These are phyloP conservation scores for Mycena pura DNA, from an alignment of 768 basidiomycete species.

Conservation along the genomic window DNA sequence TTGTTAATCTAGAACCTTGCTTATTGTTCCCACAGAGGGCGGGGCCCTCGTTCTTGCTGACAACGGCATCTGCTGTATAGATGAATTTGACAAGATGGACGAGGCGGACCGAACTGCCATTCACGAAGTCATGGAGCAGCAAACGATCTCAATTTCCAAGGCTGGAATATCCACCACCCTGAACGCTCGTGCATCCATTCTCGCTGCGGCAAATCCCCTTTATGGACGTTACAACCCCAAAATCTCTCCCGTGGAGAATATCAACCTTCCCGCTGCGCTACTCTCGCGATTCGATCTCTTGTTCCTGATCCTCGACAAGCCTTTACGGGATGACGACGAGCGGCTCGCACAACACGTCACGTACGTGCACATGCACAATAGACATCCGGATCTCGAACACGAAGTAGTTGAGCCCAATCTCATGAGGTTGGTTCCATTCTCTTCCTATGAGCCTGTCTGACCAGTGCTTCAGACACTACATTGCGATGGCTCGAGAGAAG, in stretches of 20 bases:
- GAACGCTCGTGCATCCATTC: slow-evolving; percentile 95
- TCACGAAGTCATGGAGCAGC: slow-evolving; percentile 99
- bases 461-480: slow-evolving; percentile 76
- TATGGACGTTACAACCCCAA: slow-evolving; percentile 99
- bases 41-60: slow-evolving; percentile 99
- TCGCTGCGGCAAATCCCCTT: slow-evolving; percentile 97
- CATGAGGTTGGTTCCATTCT: slow-evolving; percentile 70
- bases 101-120: slow-evolving; percentile 97
- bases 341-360: slow-evolving; percentile 96
- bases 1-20: neutral
- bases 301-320: slow-evolving; percentile 97
- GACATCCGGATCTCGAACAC: slow-evolving; percentile 83
- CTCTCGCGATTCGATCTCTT: slow-evolving; percentile 95
- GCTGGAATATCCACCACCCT: slow-evolving; percentile 98
- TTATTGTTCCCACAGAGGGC: slow-evolving; percentile 71
- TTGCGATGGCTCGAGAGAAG: slow-evolving; percentile 86
- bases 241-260: slow-evolving; percentile 97
- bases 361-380: slow-evolving; percentile 95
- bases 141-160: slow-evolving; percentile 99
- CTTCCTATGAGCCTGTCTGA: slow-evolving; percentile 10
- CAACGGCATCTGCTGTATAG: slow-evolving; percentile 99
- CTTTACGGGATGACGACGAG: slow-evolving; percentile 93
- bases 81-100: slow-evolving; percentile 99
- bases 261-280: slow-evolving; percentile 96
- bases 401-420: slow-evolving; percentile 86